phyloP scores from a whole-genome alignment of 1,139 yeast species.

The Taiozyma sp. region DNA sequence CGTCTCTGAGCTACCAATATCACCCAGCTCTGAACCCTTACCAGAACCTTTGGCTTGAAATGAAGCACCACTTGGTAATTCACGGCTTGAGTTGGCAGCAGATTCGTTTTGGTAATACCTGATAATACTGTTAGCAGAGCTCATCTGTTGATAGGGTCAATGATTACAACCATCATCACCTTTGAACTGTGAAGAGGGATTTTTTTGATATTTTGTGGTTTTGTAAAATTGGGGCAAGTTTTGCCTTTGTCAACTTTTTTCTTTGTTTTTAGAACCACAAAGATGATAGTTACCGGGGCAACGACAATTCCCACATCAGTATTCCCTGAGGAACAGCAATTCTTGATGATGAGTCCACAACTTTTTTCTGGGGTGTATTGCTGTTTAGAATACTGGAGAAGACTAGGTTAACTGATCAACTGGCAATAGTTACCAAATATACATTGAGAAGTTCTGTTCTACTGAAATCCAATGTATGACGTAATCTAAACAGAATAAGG shows the following conservation, averaged over 20 bases:
- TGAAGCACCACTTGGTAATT: neutral
- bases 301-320: neutral
- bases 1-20: neutral
- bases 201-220: neutral
- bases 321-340: no score
- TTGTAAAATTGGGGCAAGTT: neutral
- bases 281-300: neutral
- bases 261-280: neutral
- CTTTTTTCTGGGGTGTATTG: no score
- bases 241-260: no score
- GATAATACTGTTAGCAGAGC: constrained; percentile 13
- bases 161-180: neutral
- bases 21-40: neutral
- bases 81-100: constrained; percentile 4
- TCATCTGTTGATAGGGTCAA: neutral
- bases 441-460: no score
- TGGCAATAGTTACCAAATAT: no score
- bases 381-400: no score
- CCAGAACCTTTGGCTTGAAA: neutral
- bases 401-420: no score
- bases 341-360: no score
- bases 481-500: no score
- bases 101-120: constrained; percentile 10
- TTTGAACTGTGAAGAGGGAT: neutral
- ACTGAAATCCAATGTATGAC: no score